Evolutionary conservation across 169 alveolate species (phyloP).

Genomic region (Plasmodium falciparum): DNA sequence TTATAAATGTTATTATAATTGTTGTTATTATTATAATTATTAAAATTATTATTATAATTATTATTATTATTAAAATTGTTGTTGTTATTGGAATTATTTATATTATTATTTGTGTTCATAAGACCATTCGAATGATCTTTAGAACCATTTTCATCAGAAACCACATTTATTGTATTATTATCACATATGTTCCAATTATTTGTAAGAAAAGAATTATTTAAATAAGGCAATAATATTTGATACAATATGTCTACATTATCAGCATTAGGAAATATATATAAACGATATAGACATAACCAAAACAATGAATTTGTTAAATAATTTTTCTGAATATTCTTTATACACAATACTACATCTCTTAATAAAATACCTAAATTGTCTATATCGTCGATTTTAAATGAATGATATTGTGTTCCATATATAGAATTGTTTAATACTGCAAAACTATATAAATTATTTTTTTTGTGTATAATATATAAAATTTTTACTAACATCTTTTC

Average conservation of each 20-base stretch:
- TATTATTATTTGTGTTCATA: background rate
- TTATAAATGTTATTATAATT: constrained; percentile 72
- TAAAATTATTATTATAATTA: constrained; percentile 61
- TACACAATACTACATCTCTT: constrained; percentile 84
- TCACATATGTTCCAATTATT: constrained; percentile 84
- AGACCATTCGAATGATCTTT: constrained; percentile 5
- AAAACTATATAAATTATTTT: constrained; percentile 71
- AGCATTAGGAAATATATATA: constrained; percentile 83
- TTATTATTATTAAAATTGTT: background rate
- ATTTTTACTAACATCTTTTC: constrained; percentile 74
- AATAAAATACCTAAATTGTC: constrained; percentile 80
- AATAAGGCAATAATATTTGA: constrained; percentile 87
- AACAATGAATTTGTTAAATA: constrained; percentile 85
- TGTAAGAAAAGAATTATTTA: constrained; percentile 82
- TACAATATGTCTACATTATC: constrained; percentile 86
- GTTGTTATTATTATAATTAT: constrained; percentile 70
- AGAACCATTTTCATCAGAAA: constrained; percentile 12
- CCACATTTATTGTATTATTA: constrained; percentile 54
- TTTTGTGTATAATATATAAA: constrained; percentile 56
- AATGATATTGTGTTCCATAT: constrained; percentile 81
- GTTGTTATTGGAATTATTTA: background rate
- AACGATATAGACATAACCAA: constrained; percentile 88
- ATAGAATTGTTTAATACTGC: constrained; percentile 67
- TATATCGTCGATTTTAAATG: constrained; percentile 81
- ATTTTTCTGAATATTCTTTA: constrained; percentile 83